Evolutionary conservation across 192 early-diverging fungal species (phyloP), one percentile per base, ranked within the genome.

Genomic region (Spizellomyces sp.): DNA sequence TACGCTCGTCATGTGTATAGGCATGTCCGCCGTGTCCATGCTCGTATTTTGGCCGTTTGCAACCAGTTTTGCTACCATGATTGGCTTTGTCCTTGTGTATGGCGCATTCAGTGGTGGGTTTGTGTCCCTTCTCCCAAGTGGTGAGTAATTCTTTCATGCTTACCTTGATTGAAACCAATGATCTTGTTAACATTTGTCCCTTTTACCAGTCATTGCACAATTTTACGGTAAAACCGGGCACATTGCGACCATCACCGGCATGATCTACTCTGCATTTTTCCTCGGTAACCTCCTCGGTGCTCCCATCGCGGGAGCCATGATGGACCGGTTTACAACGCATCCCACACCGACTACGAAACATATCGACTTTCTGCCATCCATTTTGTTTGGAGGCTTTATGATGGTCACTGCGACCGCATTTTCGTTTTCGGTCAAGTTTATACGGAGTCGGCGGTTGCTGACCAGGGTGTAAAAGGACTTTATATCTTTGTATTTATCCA

Each of bases 1-100:
- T 70, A 83, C 84, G 6, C 68, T 91, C 17, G n/a, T 56, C 22
- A 19, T 22, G 54, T 56, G 54, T 56, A 19, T 56, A n/a, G 7
- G 5, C 54, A 22, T 56, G 22, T 56, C 54, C 54, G 83, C 82
- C 45, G 64, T 79, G 0, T 87, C 86, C 64, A 79, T 77, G 0
- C 9, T 81, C 8, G 42, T 75, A 6, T 44, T 86, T 8, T 88
- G 86, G 86, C 76, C 87, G 5, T 78, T 88, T 81, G 75, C 67
- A 76, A 58, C 58, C 52, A 58, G 67, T 3, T 83, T 78, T 22
- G 44, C 57, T 1, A 19, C 72, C 3, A 61, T 83, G 12, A 43
- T 79, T 12, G n/a, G 73, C 46, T 83, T 86, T 47, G 70, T 72
- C 2, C 57, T 84, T 14, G 9, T 83, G 42, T 83, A 77, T 67